Percentiles rank a stretch among this genome's conserved stretches.
Evolutionary conservation across 805 yeast species (phyloP).

Genomic region (Maudiozyma turicensis): DNA sequence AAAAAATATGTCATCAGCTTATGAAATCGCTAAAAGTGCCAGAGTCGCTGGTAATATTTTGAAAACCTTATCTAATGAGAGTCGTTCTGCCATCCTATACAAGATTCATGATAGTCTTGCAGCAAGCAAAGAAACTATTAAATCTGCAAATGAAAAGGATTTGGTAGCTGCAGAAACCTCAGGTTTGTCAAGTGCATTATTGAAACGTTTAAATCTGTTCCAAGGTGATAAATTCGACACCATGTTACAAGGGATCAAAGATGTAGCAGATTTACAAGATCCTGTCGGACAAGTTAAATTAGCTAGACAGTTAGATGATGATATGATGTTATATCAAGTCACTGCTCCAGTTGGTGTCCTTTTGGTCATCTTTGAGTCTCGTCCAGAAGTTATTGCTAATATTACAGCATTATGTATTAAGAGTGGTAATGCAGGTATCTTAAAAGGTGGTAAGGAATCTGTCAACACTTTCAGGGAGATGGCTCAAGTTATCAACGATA

Average conservation of each 20-base stretch:
- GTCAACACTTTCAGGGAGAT: constrained; percentile 73
- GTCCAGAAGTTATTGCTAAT: constrained; percentile 98
- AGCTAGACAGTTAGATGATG: constrained; percentile 81
- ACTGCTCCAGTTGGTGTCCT: constrained; percentile 94
- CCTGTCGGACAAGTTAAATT: constrained; percentile 87
- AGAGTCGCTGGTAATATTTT: constrained; percentile 74
- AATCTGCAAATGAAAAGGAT: constrained; percentile 68
- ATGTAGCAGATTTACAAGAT: constrained; percentile 81
- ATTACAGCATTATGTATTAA: constrained; percentile 92
- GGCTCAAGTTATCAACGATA: constrained; percentile 57
- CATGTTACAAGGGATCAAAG: constrained; percentile 90
- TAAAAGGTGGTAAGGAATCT: constrained; percentile 96
- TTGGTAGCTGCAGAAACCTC: constrained; percentile 56
- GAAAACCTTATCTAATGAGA: constrained; percentile 64
- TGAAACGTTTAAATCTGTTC: constrained; percentile 77
- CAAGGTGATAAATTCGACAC: constrained; percentile 79
- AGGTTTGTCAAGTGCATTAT: constrained; percentile 56
- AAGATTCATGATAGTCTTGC: constrained; percentile 63
- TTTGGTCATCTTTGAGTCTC: constrained; percentile 84
- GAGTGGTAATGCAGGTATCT: constrained; percentile 92
- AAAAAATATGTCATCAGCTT: constrained; percentile 31
- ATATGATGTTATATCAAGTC: constrained; percentile 69
- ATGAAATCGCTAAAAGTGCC: constrained; percentile 70
- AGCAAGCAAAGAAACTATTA: constrained; percentile 48
- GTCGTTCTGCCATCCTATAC: constrained; percentile 63